Evolutionary conservation across 345 rosid species (phyloP), one percentile per base, ranked within the genome.

Genomic region (Melaleuca alternifolia): DNA sequence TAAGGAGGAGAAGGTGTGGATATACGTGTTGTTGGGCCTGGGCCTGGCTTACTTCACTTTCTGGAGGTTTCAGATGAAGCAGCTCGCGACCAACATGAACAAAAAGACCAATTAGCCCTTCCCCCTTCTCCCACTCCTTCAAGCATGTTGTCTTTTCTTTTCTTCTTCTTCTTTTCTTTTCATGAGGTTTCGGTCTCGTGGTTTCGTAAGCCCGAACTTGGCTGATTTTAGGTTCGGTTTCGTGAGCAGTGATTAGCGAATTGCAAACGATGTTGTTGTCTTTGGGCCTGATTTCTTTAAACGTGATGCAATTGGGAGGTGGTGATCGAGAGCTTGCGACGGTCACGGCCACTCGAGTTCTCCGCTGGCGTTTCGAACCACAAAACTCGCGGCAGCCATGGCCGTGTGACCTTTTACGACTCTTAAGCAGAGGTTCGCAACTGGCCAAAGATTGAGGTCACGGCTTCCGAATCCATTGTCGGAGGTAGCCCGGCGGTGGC

Each of bases 1-100:
- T 30, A 85, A 88, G 8, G 96, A 88, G 23, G 95, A 94, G 50
- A 92, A 93, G 84, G 85, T 95, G 48, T 96, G 95, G 97, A 75
- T 96, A 8, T 93, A 88, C 84, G 92, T 93, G 33, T 54, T 95
- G 92, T 1, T 95, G 8, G 98, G 99, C 11, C 83, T 96, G 85
- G 99, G 98, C 75, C 88, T 97, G 86, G 96, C 95, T 85, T 94
- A 94, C 90, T 95, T 97, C 76, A 56, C 93, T 89, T 83, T 93
- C 87, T 94, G 98, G 96, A 94, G 96, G 92, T 91, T 95, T 85
- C 93, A 94, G 88, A 95, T 97, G 99, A 93, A 86, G 88, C 91
- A 84, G 65, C 96, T 96, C 16, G 93, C 92, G 6, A 88, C 88
- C 15, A 92, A 91, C 86, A 85, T 94, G 93, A 93, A 94, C 85